Evolutionary conservation across 176 grass and related monocot genomes (phyloP), one percentile per base, ranked within the genome.

Genomic region (Leersia perrieri): DNA sequence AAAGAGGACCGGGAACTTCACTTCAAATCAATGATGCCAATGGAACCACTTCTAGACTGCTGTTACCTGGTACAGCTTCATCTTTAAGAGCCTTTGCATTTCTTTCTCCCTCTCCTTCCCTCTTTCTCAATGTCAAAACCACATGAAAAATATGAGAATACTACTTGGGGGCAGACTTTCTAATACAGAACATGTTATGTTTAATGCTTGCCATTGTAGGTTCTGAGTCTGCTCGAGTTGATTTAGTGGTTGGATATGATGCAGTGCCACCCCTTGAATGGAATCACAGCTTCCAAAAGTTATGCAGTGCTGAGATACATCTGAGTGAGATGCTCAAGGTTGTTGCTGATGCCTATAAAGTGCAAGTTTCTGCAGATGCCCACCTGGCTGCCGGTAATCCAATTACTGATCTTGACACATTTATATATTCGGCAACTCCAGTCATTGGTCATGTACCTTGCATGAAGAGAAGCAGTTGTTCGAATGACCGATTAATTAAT

Each of bases 351-450:
- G 72, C 76, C 34, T 91, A 72, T 70, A 76, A 86, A 86, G 76
- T 70, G 29, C 92, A 86, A 60, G 60, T 80, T 81, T 72, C 40
- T 84, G 66, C 73, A 81, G 68, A 79, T 86, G 79, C 64, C 79
- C 75, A 64, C 60, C 40, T 83, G 60, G 53, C 80, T 51, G 60
- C 79, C 74, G 92, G 83, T 53, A 62, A 88, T 84, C 66, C 72
- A 20, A 80, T 89, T 81, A 82, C 88, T 78, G 72, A 91, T 76
- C 84, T 91, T 40, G 92, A 91, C 29, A 81, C 44, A 66, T 94
- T 94, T 87, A 66, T 94, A 70, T 86, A 78, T 78, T 81, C 88
- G 73, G 86, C 92, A 39, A 83, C 92, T 81, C 92, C 92, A 51
- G 83, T 89, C 51, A 69, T 94, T 77, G 62, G 67, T 45, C 72